Evolutionary conservation across 345 rosid genomes (phyloP).

Genomic region (Rhizophora mangle): DNA sequence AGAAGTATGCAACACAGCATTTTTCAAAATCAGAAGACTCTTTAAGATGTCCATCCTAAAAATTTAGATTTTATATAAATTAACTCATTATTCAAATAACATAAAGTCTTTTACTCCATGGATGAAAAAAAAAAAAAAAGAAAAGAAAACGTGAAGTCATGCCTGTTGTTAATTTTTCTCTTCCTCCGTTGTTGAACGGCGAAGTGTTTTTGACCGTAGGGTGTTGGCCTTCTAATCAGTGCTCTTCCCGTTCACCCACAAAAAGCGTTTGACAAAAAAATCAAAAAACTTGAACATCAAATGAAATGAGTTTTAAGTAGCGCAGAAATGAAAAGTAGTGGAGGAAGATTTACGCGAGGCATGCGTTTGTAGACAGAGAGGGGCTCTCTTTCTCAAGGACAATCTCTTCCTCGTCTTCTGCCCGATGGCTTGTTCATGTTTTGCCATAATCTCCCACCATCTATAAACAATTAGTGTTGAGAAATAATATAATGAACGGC

Average conservation of each 20-base stretch:
- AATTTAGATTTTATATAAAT: too few relatives aligned
- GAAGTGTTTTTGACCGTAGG: too few relatives aligned
- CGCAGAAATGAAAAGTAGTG: not conserved
- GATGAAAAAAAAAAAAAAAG: too few relatives aligned
- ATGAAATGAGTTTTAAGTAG: not conserved
- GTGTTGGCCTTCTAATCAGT: constrained; percentile 68
- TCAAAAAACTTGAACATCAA: not conserved
- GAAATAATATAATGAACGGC: not conserved
- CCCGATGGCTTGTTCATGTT: constrained; percentile 49
- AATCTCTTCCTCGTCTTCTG: constrained; percentile 64
- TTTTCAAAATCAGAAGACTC: too few relatives aligned
- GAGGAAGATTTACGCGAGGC: not conserved
- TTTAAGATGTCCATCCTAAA: too few relatives aligned
- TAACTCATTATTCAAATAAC: too few relatives aligned
- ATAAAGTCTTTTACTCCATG: too few relatives aligned
- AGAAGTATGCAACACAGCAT: too few relatives aligned
- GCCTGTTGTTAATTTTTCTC: too few relatives aligned
- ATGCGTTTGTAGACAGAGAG: constrained; percentile 52
- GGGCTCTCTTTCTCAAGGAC: constrained; percentile 64
- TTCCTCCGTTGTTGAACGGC: too few relatives aligned
- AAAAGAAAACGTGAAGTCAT: too few relatives aligned
- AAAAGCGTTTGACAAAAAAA: not conserved
- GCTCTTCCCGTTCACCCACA: constrained; percentile 46
- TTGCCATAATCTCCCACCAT: too few relatives aligned
- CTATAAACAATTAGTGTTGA: not conserved